Base-by-base conservation (phyloP, 305 asterid genomes). In the Solanum aculeatissimum region DNA sequence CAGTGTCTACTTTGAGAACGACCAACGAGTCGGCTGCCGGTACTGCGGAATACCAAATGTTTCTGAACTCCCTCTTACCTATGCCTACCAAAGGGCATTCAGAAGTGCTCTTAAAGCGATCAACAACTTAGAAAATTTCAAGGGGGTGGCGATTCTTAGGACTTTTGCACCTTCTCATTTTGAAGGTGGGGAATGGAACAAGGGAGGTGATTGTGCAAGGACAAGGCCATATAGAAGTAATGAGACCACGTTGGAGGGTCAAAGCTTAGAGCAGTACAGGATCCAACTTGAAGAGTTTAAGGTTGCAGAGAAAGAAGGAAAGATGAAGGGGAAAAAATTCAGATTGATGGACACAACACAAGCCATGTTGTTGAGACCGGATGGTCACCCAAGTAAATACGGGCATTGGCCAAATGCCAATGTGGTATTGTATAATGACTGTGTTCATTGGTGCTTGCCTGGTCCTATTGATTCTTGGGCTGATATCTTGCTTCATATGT, bases 381-480 rank as follows among this genome's bases (percentile, higher is more conserved):
- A 91, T 43, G 94, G 94, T 18, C 94, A 91, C 77, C 94, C 94
- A 9, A 86, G 92, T 71, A 85, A 70, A 78, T 91, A 89, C 19
- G 92, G 92, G 14, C 91, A 89, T 47, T 81, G 80, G 87, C 89
- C 89, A 6, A 49, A 82, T 6, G 91, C 86, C 38, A 90, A 91
- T 81, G 88, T 86, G 82, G 85, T 90, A 10, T 19, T 87, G 87
- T 82, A 87, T 42, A 90, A 90, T 84, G 94, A 91, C 43, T 91
- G 94, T 69, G 92, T 89, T 12, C 90, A 90, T 49, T 91, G 94
- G 94, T 91, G 94, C 84, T 82, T 91, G 88, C 92, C 94, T 0
- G 92, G 92, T 9, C 94, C 92, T 11, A 86, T 90, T 3, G 94
- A 91, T 85, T 82, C 92, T 0, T 90, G 94, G 94, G 88, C 86